Base-by-base conservation (phyloP, 2,329 filamentous ascomycete genomes). In the Trichoderma koningii region DNA sequence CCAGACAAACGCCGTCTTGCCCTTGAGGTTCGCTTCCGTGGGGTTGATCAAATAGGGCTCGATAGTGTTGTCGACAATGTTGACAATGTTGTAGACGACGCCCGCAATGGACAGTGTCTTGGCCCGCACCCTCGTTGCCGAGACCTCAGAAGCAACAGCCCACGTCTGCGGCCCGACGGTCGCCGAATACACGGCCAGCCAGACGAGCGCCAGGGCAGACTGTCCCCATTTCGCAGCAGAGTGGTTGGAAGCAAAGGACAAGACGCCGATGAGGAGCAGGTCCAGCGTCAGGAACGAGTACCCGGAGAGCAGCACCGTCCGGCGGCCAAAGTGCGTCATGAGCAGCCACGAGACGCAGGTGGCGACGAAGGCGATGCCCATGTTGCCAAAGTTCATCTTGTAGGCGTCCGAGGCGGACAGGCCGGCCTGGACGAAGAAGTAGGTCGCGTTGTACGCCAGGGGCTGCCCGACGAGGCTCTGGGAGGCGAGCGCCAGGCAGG, bases 361-460 rank as follows among this genome's bases (percentile, higher is more conserved):
- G 3, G 63, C 63, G 7, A 65, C 63, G n/a, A 67, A 55, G 5
- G 68, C 79, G 76, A 71, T 80, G 67, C 59, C 76, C 69, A 69
- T 80, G 70, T 68, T 77, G 47, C 64, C 81, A 19, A 83, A 72
- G 28, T 77, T 73, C 50, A 79, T 74, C 48, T 73, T 71, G 68
- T 78, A 76, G 14, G 66, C 63, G 26, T 65, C 63, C 19, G 57
- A 62, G 19, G 66, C 55, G 0, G 74, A 72, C 0, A 74, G 65
- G 1, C 78, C 77, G 17, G 75, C 74, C 19, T 75, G 76, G 41
- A 77, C 72, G 64, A 79, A 80, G 61, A 81, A 79, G 63, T 78
- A 79, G 17, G 77, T 79, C 1, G 76, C 75, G 69, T 78, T 79
- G 19, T 76, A 77, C 45, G 78, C 75, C 55, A 80, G 75, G 51